Percentiles rank a stretch among this genome's conserved stretches.
Conservation (phyloP, 2,329 filamentous ascomycete genomes). For the Phialocephala sp. region DNA sequence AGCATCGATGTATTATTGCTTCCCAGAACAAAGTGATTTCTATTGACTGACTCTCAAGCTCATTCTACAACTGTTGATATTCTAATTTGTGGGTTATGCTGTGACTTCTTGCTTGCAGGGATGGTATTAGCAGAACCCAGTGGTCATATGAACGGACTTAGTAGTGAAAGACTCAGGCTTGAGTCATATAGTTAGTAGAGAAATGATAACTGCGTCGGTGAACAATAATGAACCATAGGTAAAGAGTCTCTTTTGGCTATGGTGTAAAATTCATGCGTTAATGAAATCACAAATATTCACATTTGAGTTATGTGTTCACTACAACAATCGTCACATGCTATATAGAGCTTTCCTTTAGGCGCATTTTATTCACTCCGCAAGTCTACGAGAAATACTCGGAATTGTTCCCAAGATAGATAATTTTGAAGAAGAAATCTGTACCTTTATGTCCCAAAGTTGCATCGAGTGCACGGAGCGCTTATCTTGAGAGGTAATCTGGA, state of each 20-base stretch:
- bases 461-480: not conserved
- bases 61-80: not conserved
- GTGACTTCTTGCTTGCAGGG: not conserved
- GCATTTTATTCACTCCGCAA: not conserved
- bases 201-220: no score
- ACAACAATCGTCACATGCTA: not conserved
- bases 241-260: no score
- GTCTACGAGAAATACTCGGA: not conserved
- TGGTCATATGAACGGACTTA: not conserved
- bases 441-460: not conserved
- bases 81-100: not conserved
- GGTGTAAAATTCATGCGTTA: not conserved
- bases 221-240: no score
- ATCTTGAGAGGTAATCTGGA: not conserved
- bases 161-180: no score
- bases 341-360: not conserved
- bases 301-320: not conserved
- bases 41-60: not conserved
- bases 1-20: conserved; percentile 20
- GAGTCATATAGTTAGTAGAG: no score
- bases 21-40: conserved; percentile 12
- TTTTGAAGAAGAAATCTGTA: not conserved
- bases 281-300: not conserved
- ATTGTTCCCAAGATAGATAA: not conserved
- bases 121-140: not conserved